Evolutionary conservation across 345 rosid genomes (phyloP).

Genomic region (Durio zibethinus): DNA sequence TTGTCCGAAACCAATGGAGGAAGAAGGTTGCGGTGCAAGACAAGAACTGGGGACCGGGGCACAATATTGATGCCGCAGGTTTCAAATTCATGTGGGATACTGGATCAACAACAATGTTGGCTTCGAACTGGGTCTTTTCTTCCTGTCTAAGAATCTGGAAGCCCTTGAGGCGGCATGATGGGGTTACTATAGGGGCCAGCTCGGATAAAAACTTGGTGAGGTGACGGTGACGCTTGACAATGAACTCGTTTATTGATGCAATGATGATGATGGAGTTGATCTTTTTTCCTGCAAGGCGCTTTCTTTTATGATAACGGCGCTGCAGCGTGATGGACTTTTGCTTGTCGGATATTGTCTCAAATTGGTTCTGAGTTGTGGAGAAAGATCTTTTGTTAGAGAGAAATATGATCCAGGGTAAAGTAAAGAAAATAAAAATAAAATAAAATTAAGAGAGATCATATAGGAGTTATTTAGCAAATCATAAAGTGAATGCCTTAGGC

Average conservation of each 20-base stretch:
- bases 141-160: conserved; percentile 44
- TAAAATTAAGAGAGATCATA: neutral
- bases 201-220: conserved; percentile 57
- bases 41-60: conserved; percentile 27
- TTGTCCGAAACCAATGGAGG: conserved; percentile 32
- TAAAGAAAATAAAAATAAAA: neutral
- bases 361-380: neutral
- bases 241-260: conserved; percentile 58
- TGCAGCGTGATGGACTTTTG: conserved; percentile 37
- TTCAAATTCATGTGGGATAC: neutral
- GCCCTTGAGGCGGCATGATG: conserved; percentile 37
- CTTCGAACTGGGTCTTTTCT: neutral
- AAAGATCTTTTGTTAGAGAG: neutral
- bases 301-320: conserved; percentile 32
- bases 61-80: neutral
- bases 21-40: conserved; percentile 24
- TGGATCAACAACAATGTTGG: neutral
- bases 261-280: conserved; percentile 38
- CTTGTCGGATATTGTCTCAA: conserved; percentile 46
- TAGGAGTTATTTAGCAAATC: neutral
- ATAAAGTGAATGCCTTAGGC: neutral
- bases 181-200: conserved; percentile 37
- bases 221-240: conserved; percentile 55
- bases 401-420: neutral
- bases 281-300: conserved; percentile 22